Evolutionary conservation across 164 flowering plant species (phyloP).

Genomic region (Macadamia tetraphylla): DNA sequence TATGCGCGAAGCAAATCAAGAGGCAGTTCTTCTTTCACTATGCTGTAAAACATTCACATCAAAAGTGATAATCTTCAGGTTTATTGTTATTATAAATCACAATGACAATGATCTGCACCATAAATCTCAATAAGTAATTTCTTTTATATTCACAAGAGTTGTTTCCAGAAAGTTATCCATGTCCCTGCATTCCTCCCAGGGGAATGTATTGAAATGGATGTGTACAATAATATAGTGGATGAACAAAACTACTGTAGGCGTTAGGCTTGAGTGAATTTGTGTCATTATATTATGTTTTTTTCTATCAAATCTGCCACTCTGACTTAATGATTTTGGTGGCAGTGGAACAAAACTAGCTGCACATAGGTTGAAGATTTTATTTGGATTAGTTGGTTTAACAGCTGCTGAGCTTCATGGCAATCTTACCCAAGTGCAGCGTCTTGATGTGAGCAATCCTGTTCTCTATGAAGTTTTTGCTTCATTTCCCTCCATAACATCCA

Average conservation of each 20-base stretch:
- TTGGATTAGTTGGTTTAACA: conserved; percentile 77
- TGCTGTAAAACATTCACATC: conserved; percentile 84
- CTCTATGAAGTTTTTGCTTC: no score
- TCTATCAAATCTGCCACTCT: not conserved
- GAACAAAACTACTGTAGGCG: not conserved
- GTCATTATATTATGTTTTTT: not conserved
- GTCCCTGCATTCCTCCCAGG: not conserved
- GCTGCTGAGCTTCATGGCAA: conserved; percentile 97
- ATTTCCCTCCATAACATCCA: no score
- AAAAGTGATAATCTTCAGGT: conserved; percentile 94
- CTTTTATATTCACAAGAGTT: not conserved
- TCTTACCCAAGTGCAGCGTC: conserved; percentile 94
- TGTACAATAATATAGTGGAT: not conserved
- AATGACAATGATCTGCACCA: not conserved
- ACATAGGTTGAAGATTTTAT: conserved; percentile 85
- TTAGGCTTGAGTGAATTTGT: not conserved
- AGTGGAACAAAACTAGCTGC: conserved; percentile 96
- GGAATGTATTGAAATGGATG: not conserved
- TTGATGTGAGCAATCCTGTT: conserved; percentile 52
- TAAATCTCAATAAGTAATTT: not conserved
- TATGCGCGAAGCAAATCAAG: conserved; percentile 80
- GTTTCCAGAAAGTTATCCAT: not conserved
- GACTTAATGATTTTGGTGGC: conserved; percentile 20
- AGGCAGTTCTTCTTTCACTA: conserved; percentile 90
- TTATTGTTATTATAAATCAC: conserved; percentile 1